A percentile compares a stretch with the other conserved stretches of the same genome.
phyloP scores from a whole-genome alignment of 441 rosid species.

The Gossypium lobatum region DNA sequence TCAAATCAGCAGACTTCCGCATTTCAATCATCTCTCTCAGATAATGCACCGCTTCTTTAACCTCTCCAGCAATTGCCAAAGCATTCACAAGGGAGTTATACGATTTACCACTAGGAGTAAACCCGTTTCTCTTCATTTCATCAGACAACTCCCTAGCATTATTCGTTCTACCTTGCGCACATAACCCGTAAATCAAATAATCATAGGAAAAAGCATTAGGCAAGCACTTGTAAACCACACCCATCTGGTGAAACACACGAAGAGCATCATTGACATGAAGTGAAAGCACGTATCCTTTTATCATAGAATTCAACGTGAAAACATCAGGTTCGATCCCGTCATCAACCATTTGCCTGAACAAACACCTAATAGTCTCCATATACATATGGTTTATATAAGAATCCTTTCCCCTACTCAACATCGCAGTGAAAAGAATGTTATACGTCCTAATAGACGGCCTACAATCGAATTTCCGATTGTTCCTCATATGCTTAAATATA shows the following conservation, averaged over 20 bases:
- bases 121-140: slow-evolving; percentile 75
- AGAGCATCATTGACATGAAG: slow-evolving; percentile 90
- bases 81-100: slow-evolving; percentile 84
- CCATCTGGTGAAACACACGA: slow-evolving; percentile 87
- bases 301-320: slow-evolving; percentile 71
- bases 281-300: slow-evolving; percentile 80
- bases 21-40: slow-evolving; percentile 77
- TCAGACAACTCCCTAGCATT: slow-evolving; percentile 67
- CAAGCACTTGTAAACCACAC: slow-evolving; percentile 51
- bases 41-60: slow-evolving; percentile 48
- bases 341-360: slow-evolving; percentile 79
- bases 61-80: slow-evolving; percentile 63
- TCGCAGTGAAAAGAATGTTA: slow-evolving; percentile 66
- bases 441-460: slow-evolving; percentile 74
- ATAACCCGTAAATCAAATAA: slow-evolving; percentile 78
- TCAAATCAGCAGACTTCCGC: slow-evolving; percentile 54
- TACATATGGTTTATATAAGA: slow-evolving; percentile 66
- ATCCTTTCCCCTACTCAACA: slow-evolving; percentile 72
- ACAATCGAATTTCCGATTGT: slow-evolving; percentile 48
- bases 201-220: slow-evolving; percentile 81
- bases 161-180: slow-evolving; percentile 73
- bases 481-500: slow-evolving; percentile 73
- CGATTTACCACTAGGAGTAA: slow-evolving; percentile 61
- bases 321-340: slow-evolving; percentile 81
- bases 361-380: slow-evolving; percentile 71